Conservation (phyloP, 495 filamentous ascomycete species). For the Daldinia loculata region DNA sequence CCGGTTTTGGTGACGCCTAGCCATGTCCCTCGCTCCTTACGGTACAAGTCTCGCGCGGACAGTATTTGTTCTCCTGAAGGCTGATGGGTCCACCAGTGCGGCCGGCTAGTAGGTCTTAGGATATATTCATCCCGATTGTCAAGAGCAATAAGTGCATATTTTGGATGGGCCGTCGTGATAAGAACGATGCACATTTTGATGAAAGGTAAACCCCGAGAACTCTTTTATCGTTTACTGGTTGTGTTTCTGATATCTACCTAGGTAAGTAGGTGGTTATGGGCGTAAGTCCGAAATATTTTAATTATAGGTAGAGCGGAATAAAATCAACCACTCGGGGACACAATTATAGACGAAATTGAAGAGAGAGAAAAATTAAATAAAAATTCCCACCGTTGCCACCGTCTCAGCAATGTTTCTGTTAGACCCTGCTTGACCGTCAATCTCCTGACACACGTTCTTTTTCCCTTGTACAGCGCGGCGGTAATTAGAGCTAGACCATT, state of each 20-base stretch:
- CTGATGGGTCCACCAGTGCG: constrained; percentile 77
- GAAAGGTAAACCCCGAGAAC: neutral
- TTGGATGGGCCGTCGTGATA: constrained; percentile 87
- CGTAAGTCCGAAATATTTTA: neutral
- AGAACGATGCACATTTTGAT: constrained; percentile 89
- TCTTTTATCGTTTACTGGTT: neutral
- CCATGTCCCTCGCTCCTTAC: constrained; percentile 81
- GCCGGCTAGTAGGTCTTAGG: constrained; percentile 81
- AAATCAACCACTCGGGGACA: constrained; percentile 21
- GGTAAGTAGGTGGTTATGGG: neutral
- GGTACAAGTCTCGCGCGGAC: constrained; percentile 60
- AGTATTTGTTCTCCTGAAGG: constrained; percentile 55
- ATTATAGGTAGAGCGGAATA: neutral
- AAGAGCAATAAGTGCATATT: constrained; percentile 87
- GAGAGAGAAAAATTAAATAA: constrained; percentile 8
- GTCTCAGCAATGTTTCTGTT: constrained; percentile 22
- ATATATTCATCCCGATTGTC: constrained; percentile 98
- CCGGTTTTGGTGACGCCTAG: constrained; percentile 86
- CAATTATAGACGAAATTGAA: constrained; percentile 29
- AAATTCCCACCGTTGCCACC: constrained; percentile 32
- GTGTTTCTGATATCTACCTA: neutral
- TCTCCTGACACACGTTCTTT: constrained; percentile 30
- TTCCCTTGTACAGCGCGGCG: constrained; percentile 12
- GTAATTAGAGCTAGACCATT: constrained; percentile 14
- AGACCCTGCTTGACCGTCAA: constrained; percentile 14